Base-by-base conservation (phyloP, 148 eudicot genomes). In the Spergularia marina region DNA sequence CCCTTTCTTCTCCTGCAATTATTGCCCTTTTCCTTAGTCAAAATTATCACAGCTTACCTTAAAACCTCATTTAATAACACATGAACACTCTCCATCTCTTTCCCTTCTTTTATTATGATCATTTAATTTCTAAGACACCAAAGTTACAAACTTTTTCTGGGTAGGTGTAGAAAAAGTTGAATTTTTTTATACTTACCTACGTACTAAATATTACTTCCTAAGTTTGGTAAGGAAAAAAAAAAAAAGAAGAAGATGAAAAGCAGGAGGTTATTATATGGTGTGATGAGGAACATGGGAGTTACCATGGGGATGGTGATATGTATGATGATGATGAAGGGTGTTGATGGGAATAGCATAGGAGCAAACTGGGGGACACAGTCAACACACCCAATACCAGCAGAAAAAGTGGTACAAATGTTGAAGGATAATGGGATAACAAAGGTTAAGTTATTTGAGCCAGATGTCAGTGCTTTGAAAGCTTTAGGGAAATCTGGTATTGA, bases 321-420 rank as follows among this genome's bases (percentile, higher is more conserved):
- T 30, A 30, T 57, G 82, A 14, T 80, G 11, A 20, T 62, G 61
- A 65, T 69, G 39, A 41, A 56, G 74, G 74, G 77, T 66, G 65
- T 81, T 36, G 5, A 74, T 65, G 88, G 82, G 52, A 62, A 66
- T 66, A 86, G 90, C 36, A 85, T 89, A 59, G 97, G 94, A 49
- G 97, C 84, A 40, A 91, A 91, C 66, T 91, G 94, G 97, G 97
- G 97, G 21, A 89, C 89, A 12, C 93, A 89, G 64, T 77, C 91
- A 57, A 87, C 87, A 53, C 90, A 91, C 65, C 90, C 89, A 44
- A 78, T 91, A 58, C 76, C 77, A 20, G 86, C 84, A 25, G 16
- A 85, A 17, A 85, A 72, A 15, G 89, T 88, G 11, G 94, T 91
- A 23, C 72, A 80, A 83, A 53, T 91, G 82, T 84, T 91, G 12